These are phyloP conservation scores for Coprinopsis sp. DNA, from an alignment of 768 basidiomycete species.

Conservation along the genomic window DNA sequence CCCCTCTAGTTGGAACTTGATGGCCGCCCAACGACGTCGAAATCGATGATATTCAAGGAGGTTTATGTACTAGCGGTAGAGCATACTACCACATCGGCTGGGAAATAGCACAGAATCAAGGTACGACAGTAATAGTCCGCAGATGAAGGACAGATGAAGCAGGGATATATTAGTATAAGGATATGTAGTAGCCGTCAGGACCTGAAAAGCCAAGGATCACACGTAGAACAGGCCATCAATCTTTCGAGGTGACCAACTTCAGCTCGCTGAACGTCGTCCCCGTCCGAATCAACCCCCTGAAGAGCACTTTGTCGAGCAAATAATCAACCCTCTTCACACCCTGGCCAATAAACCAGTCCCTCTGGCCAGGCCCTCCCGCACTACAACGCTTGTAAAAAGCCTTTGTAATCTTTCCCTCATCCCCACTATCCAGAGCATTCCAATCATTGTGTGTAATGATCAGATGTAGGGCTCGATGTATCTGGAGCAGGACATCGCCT, in stretches of 20 bases:
- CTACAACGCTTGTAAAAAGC: constrained; percentile 38
- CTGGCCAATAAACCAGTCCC: constrained; percentile 37
- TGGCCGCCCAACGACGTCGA: no score
- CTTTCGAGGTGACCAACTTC: constrained; percentile 23
- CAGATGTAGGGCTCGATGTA: constrained; percentile 45
- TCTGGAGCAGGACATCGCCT: constrained; percentile 51
- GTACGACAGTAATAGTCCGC: no score
- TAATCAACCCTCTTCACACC: constrained; percentile 62
- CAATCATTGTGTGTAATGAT: constrained; percentile 40
- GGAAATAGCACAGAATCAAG: no score
- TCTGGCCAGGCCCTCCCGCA: constrained; percentile 20
- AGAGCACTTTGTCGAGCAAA: constrained; percentile 39
- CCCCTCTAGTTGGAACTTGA: no score
- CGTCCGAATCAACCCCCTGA: constrained; percentile 44
- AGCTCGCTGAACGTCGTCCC: constrained; percentile 35
- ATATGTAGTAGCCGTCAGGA: no score
- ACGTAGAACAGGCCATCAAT: neutral
- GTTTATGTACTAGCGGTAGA: no score
- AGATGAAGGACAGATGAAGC: no score
- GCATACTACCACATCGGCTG: no score
- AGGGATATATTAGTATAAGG: no score
- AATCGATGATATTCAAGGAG: no score
- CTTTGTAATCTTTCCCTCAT: constrained; percentile 28
- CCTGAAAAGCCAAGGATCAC: neutral
- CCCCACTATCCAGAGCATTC: constrained; percentile 23